Evolutionary conservation across 768 basidiomycete genomes (phyloP).

Genomic region (Fomitopsis pulvina): DNA sequence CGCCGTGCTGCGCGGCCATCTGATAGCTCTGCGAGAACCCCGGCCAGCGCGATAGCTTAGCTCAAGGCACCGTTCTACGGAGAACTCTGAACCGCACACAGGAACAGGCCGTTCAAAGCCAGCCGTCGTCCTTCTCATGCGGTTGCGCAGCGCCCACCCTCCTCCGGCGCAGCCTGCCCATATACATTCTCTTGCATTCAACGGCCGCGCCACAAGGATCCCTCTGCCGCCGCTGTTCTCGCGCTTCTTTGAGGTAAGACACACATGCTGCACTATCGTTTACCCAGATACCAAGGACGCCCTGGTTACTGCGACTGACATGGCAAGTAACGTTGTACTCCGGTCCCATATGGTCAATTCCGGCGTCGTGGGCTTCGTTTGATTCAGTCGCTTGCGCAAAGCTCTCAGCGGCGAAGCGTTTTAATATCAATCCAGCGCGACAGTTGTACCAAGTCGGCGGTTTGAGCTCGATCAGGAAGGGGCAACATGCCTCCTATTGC

Average conservation of each 20-base stretch:
- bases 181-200: background rate
- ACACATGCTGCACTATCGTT: background rate
- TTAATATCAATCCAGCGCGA: background rate
- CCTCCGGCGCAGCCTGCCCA: background rate
- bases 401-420: background rate
- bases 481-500: too few relatives aligned
- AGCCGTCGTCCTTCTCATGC: background rate
- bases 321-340: background rate
- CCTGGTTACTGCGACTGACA: too few relatives aligned
- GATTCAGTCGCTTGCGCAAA: background rate
- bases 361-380: background rate
- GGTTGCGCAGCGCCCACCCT: background rate
- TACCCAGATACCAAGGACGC: too few relatives aligned
- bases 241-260: background rate
- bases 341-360: background rate
- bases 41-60: slow-evolving; percentile 1
- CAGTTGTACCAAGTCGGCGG: too few relatives aligned
- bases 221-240: background rate
- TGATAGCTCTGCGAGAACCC: slow-evolving; percentile 1
- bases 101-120: background rate
- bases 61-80: background rate
- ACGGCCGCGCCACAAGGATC: background rate
- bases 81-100: background rate
- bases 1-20: background rate
- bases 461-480: too few relatives aligned